A percentile compares a stretch with the other conserved stretches of the same genome.
Conservation (phyloP, 805 yeast species). For the Saccharomycopsis amapae region DNA sequence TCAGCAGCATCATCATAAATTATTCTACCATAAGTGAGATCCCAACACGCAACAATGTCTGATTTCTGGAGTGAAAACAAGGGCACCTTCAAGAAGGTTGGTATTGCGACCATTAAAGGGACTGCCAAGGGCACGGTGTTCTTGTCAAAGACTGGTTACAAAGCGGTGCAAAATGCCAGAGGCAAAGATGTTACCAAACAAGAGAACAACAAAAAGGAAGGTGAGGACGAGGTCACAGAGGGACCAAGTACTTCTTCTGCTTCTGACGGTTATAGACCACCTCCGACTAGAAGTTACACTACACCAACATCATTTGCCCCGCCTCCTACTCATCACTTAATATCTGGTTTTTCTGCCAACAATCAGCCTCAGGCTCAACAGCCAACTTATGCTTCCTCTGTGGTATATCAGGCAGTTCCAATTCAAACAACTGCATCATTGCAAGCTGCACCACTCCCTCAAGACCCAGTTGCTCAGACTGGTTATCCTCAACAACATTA, state of each 20-base stretch:
- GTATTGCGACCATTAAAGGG: conserved; percentile 42
- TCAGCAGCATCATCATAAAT: too few relatives aligned
- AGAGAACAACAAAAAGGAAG: conserved; percentile 20
- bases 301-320: conserved; percentile 34
- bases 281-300: conserved; percentile 22
- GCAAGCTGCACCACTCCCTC: too few relatives aligned
- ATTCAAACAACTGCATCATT: too few relatives aligned
- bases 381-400: too few relatives aligned
- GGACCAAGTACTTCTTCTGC: background rate
- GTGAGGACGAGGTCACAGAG: conserved; percentile 20
- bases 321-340: too few relatives aligned
- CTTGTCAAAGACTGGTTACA: conserved; percentile 39
- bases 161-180: conserved; percentile 42
- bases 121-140: conserved; percentile 45
- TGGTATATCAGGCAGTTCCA: too few relatives aligned
- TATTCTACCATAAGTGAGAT: background rate
- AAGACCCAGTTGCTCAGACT: too few relatives aligned
- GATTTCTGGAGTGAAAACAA: conserved; percentile 46
- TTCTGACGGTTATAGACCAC: conserved; percentile 2
- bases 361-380: conserved; percentile 16
- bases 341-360: too few relatives aligned
- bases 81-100: conserved; percentile 43
- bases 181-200: conserved; percentile 33
- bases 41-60: background rate
- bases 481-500: too few relatives aligned